Evolutionary conservation across 2,329 filamentous ascomycete species (phyloP).

Genomic region (Coniella lustricola): DNA sequence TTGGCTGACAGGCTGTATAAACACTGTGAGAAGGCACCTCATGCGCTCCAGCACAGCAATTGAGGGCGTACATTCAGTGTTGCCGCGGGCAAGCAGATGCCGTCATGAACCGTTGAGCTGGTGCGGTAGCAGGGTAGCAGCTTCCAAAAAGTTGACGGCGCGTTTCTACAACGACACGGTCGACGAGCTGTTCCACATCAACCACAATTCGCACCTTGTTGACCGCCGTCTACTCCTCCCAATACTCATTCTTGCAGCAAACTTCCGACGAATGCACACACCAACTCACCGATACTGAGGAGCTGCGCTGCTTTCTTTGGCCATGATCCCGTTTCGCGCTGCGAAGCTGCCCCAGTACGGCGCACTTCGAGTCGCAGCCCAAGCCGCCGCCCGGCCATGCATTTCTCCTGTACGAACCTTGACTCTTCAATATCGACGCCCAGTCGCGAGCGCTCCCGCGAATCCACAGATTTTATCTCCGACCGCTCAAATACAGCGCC

Average conservation of each 20-base stretch:
- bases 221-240: too few species aligned
- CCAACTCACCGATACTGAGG: background rate
- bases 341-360: conserved; percentile 9
- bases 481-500: too few species aligned
- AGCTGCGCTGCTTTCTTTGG: background rate
- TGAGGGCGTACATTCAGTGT: too few species aligned
- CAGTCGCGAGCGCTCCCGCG: background rate
- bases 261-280: too few species aligned
- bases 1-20: too few species aligned
- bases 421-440: background rate
- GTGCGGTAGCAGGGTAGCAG: background rate
- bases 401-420: background rate
- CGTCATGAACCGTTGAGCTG: conserved; percentile 4
- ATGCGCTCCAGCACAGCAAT: background rate
- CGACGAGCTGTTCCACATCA: background rate
- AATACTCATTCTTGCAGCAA: too few species aligned
- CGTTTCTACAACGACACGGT: background rate
- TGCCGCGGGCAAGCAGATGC: background rate
- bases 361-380: conserved; percentile 7
- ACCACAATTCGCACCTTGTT: background rate
- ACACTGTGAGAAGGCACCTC: background rate
- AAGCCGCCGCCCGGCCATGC: conserved; percentile 1
- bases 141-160: conserved; percentile 4
- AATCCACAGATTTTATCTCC: background rate
- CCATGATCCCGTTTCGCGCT: conserved; percentile 10